These are phyloP conservation scores for Areca catechu DNA, from an alignment of 176 grass and related monocot genomes.

Conservation along the genomic window DNA sequence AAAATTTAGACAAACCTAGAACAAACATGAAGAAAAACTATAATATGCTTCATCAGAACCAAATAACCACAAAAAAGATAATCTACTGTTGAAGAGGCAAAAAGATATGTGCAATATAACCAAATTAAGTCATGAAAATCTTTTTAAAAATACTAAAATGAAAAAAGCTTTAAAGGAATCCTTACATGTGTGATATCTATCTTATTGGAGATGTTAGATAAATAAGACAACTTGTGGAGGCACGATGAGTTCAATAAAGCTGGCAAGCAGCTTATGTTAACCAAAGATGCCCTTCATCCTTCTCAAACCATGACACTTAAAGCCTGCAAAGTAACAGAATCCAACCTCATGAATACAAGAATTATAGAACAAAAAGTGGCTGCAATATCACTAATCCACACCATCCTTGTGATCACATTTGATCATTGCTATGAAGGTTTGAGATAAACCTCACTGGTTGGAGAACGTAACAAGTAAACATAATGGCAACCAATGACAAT, in stretches of 20 bases:
- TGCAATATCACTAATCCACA: too few relatives aligned
- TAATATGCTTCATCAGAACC: too few relatives aligned
- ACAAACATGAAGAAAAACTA: too few relatives aligned
- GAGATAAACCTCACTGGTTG: too few relatives aligned
- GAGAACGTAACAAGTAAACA: too few relatives aligned
- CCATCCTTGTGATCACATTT: too few relatives aligned
- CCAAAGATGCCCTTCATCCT: conserved; percentile 49
- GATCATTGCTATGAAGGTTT: too few relatives aligned
- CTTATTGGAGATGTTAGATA: conserved; percentile 61
- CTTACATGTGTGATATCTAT: conserved; percentile 59
- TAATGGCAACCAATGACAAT: conserved; percentile 1
- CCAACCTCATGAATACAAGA: conserved; percentile 1
- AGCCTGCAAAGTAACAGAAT: conserved; percentile 37
- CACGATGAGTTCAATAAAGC: conserved; percentile 82
- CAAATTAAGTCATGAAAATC: conserved; percentile 9
- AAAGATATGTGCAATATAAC: too few relatives aligned
- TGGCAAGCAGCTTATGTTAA: conserved; percentile 79
- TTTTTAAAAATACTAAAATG: conserved; percentile 8
- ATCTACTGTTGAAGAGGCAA: too few relatives aligned
- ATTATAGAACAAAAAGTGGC: background rate
- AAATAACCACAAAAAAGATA: too few relatives aligned
- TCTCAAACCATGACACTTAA: conserved; percentile 75
- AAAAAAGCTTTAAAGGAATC: background rate
- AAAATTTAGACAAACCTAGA: too few relatives aligned
- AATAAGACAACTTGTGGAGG: conserved; percentile 60